Evolutionary conservation across 176 grass and related monocot genomes (phyloP), one percentile per base, ranked within the genome.

Genomic region (Puya raimondii): DNA sequence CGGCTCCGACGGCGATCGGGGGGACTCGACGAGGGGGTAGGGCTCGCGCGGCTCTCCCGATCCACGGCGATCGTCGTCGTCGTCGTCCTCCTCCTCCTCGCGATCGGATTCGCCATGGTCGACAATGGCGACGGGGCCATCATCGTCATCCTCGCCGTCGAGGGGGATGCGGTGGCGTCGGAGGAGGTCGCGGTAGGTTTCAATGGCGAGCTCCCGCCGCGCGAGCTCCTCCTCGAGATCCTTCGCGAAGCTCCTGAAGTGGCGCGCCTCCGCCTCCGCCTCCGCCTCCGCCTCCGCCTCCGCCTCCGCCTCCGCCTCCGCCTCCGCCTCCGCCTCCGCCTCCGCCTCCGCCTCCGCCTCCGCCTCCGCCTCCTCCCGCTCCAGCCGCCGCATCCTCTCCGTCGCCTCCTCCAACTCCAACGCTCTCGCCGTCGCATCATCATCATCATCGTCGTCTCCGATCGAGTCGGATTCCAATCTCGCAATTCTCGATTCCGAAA

Each of bases 11-110:
- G 33, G 33, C 33, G 33, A 42, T 42, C 33, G 33, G 33, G 33
- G 33, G 33, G 33, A 42, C 33, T 42, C 33, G 33, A 42, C 5
- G 33, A 42, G 33, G 5, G 33, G 33, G 33, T 53, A 53, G 70
- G 74, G 76, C 14, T 63, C 70, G 4, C 56, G 72, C 65, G 64
- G 61, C 53, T 50, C 21, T 50, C 20, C 50, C 17, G 17, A 59
- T 49, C 25, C 25, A 26, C 25, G 25, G 25, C 1, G 25, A 26
- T 26, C 25, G 25, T 26, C 25, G 25, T 65, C 68, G 27, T 83
- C 85, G 13, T 86, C 80, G 11, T 80, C 86, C 2, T 81, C 48
- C 22, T 72, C 81, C 75, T 65, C 64, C 52, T 87, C 79, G 68
- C 83, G 80, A 53, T 80, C 69, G 56, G 71, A 80, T 50, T 88